Conservation (phyloP, 2,329 filamentous ascomycete genomes). For the Colletotrichum ledebouriae region DNA sequence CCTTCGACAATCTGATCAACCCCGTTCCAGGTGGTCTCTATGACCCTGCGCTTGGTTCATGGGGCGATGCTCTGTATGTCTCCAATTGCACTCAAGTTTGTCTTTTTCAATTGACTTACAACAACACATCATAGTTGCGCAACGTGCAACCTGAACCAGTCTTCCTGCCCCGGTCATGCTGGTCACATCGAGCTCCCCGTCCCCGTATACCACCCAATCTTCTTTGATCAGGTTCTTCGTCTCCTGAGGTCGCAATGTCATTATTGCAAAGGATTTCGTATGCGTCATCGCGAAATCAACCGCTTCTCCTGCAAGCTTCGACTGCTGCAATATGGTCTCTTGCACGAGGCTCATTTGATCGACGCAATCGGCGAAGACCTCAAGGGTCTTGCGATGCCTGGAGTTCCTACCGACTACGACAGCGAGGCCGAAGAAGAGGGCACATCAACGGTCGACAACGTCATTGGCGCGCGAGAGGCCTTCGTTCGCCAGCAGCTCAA, state of each 20-base stretch:
- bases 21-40: slow-evolving; percentile 93
- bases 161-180: slow-evolving; percentile 89
- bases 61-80: slow-evolving; percentile 84
- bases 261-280: slow-evolving; percentile 89
- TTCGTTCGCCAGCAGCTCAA: slow-evolving; percentile 83
- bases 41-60: slow-evolving; percentile 90
- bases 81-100: slow-evolving; percentile 12
- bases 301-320: slow-evolving; percentile 86
- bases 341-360: slow-evolving; percentile 75
- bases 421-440: slow-evolving; percentile 77
- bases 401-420: slow-evolving; percentile 57
- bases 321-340: slow-evolving; percentile 85
- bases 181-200: slow-evolving; percentile 96
- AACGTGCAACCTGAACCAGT: slow-evolving; percentile 88
- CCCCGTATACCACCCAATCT: slow-evolving; percentile 95
- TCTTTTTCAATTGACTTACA: slow-evolving; percentile 38
- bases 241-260: slow-evolving; percentile 89
- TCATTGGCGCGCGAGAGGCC: slow-evolving; percentile 66
- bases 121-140: slow-evolving; percentile 74
- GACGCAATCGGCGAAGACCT: slow-evolving; percentile 65
- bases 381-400: slow-evolving; percentile 57
- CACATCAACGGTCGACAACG: slow-evolving; percentile 63
- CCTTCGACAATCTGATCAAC: slow-evolving; percentile 93
- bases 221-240: slow-evolving; percentile 91
- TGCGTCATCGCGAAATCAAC: slow-evolving; percentile 82